Base-by-base conservation (phyloP, 2,329 filamentous ascomycete species). In the Aspergillus awamori region DNA sequence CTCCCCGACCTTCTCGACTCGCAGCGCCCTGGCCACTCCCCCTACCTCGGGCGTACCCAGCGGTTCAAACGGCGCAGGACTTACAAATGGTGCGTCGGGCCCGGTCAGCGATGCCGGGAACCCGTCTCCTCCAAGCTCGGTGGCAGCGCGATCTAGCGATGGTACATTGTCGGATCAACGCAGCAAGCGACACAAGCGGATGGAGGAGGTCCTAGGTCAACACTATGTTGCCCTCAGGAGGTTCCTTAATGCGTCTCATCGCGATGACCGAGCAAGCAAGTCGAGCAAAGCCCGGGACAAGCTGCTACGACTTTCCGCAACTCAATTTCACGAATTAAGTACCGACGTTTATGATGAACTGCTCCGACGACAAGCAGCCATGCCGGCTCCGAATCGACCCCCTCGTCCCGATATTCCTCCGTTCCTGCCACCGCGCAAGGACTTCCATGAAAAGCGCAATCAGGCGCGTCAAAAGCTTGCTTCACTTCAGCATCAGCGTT, bases 341-440 rank as follows among this genome's bases (percentile, higher is more conserved):
- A 98, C 94, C 60, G 95, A 99, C 79, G 94, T 99, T 43, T 98
- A 91, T 79, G 95, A 99, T 77, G 95, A 99, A 79, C 83, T 98
- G 66, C 84, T 96, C 68, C 89, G 95, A 62, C 87, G 95, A 65
- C 93, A 98, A 77, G 86, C 90, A 66, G 83, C 83, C 55, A 84
- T 84, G 51, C 80, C 80, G 30, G 76, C 77, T 51, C 77, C 77
- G 5, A 77, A 75, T 8, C 73, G 76, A 10, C 76, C 78, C 15
- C 75, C 77, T 36, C 77, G 76, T 13, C 66, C 80, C 69, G 75
- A 84, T 75, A 72, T 83, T 67, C 91, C 92, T 2, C 80, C 86
- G 11, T 96, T 88, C 73, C 85, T 99, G 5, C 81, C 91, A 24
- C 92, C 95, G n/a, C 92, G 94, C 75, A 85, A 89, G 66, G 89